Evolutionary conservation across 345 rosid species (phyloP), one percentile per base, ranked within the genome.

Genomic region (Anastatica hierochuntica): DNA sequence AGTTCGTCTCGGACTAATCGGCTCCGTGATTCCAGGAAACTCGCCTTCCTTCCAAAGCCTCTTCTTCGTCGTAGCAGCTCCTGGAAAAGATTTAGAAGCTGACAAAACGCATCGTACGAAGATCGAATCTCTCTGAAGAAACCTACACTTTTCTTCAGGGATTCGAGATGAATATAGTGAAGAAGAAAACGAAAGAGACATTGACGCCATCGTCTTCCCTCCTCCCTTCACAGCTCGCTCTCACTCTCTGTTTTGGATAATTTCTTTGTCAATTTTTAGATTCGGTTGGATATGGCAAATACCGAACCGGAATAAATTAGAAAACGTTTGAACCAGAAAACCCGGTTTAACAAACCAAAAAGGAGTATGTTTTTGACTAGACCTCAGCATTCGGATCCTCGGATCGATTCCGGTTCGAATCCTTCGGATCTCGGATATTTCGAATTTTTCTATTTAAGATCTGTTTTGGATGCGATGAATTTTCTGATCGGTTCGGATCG

Each of bases 1-100:
- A 12, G 78, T 11, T 62, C 74, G 64, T 74, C 58, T 71, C 34
- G 76, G 60, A 47, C 42, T 57, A 24, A 60, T 50, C 2, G 58
- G 56, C 33, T 71, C 78, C 1, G 94, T 71, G 7, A 72, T 34
- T 50, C 95, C 94, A 8, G 88, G 97, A 53, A 74, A 84, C 43
- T 85, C 90, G 0, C 87, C 97, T 46, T 68, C 67, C 48, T 85
- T 85, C 95, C 97, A 83, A 47, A 67, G 80, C 66, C 73, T 71
- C 79, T 70, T 84, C 62, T 56, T 82, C 46, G 68, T 63, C 5
- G 24, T 21, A 21, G 5, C 24, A 27, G n/a, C 10, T n/a, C n/a
- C n/a, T n/a, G n/a, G n/a, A 16, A 79, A 13, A 9, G 74, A 60
- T 41, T 76, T 60, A 2, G 74, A 50, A 50, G 75, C 43, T 3